A percentile compares a stretch with the other conserved stretches of the same genome.
Conservation (phyloP, 2,329 filamentous ascomycete genomes). For the Epichloe baconii region DNA sequence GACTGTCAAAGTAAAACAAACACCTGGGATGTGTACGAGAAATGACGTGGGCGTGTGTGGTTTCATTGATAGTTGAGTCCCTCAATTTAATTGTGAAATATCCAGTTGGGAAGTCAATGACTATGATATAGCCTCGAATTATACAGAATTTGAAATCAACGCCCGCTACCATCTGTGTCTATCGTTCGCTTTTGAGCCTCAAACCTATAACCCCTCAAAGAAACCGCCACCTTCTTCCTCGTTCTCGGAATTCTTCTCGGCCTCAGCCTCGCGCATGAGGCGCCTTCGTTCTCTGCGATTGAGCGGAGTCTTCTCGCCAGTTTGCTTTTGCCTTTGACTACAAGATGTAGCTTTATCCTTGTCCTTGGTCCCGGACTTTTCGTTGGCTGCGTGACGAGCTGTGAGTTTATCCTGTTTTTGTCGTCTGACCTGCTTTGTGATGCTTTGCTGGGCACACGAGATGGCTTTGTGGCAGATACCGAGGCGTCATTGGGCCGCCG, state of each 20-base stretch:
- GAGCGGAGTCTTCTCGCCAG: constrained; percentile 14
- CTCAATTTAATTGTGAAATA: not conserved
- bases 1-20: no score
- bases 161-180: not conserved
- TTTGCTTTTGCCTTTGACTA: constrained; percentile 5
- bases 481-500: constrained; percentile 21
- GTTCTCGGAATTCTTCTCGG: constrained; percentile 24
- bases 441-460: constrained; percentile 3
- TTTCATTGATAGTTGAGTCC: not conserved
- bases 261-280: constrained; percentile 21
- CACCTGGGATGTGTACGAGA: no score
- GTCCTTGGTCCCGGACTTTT: constrained; percentile 10
- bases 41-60: no score
- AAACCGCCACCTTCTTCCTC: constrained; percentile 41
- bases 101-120: not conserved
- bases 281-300: constrained; percentile 25
- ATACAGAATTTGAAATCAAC: not conserved
- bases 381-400: constrained; percentile 3
- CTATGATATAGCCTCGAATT: not conserved
- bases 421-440: not conserved
- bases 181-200: not conserved
- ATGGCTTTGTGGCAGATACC: constrained; percentile 6
- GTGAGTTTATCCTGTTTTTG: not conserved
- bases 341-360: constrained; percentile 7
- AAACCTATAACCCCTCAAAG: constrained; percentile 23